Conservation (phyloP, 164 flowering plant genomes). For the Amborella trichopoda region DNA sequence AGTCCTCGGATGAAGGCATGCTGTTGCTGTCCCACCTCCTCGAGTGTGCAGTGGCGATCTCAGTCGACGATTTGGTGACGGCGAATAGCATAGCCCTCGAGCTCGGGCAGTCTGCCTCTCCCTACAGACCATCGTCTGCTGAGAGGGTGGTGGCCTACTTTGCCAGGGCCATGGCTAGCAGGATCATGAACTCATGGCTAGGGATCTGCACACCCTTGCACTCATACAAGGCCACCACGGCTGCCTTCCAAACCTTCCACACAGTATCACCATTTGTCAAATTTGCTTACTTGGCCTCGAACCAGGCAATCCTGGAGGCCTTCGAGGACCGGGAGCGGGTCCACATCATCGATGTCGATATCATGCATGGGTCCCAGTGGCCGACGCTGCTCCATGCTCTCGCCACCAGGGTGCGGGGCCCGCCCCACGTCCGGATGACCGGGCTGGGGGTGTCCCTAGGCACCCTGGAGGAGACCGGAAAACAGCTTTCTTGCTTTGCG, state of each 20-base stretch:
- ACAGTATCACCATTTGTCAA: constrained; percentile 58
- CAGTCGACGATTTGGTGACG: constrained; percentile 52
- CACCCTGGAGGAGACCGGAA: constrained; percentile 40
- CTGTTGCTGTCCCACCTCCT: constrained; percentile 34
- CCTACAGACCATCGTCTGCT: constrained; percentile 51
- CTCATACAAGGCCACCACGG: constrained; percentile 27
- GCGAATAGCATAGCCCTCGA: constrained; percentile 59
- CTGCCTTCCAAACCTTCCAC: constrained; percentile 45
- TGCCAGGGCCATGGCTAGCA: constrained; percentile 49
- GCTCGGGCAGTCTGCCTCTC: constrained; percentile 56
- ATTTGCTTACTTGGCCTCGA: constrained; percentile 71
- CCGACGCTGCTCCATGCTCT: constrained; percentile 66
- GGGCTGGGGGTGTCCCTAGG: constrained; percentile 49
- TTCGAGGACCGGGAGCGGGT: constrained; percentile 37
- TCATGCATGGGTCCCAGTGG: constrained; percentile 86
- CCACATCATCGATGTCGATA: constrained; percentile 66
- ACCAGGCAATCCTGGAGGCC: constrained; percentile 72
- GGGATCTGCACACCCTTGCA: constrained; percentile 48
- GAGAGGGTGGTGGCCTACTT: constrained; percentile 67
- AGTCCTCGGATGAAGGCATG: constrained; percentile 21
- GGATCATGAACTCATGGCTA: constrained; percentile 64
- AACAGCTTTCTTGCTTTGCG: constrained; percentile 49
- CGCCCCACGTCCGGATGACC: constrained; percentile 55
- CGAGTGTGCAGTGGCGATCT: constrained; percentile 64
- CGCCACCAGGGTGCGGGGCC: constrained; percentile 48